A percentile compares a stretch with the other conserved stretches of the same genome.
These are phyloP conservation scores for Leptographium procerum DNA, from an alignment of 2,329 filamentous ascomycete genomes.

Conservation along the genomic window DNA sequence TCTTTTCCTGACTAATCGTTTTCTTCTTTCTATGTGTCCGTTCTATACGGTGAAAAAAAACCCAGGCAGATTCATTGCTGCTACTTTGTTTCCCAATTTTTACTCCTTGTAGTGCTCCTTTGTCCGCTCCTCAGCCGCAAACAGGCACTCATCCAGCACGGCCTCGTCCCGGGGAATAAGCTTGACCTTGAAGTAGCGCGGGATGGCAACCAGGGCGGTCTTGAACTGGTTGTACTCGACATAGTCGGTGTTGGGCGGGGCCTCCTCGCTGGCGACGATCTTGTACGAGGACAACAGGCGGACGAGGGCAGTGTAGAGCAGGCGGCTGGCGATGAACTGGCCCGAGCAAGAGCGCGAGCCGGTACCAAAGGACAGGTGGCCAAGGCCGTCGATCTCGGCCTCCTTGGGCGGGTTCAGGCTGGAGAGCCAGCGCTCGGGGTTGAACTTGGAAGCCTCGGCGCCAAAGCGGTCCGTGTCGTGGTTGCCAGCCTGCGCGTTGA, in stretches of 20 bases:
- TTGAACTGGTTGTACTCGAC: constrained; percentile 13
- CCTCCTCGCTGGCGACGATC: constrained; percentile 50
- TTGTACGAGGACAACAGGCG: constrained; percentile 27
- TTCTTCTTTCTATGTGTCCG: too few species aligned
- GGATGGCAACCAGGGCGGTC: constrained; percentile 11
- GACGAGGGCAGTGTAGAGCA: constrained; percentile 49
- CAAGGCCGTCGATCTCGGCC: constrained; percentile 31
- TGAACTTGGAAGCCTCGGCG: constrained; percentile 43
- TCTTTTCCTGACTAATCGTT: too few species aligned
- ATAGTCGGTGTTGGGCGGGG: constrained; percentile 35
- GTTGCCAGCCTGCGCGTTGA: constrained; percentile 65
- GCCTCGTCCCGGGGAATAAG: constrained; percentile 8
- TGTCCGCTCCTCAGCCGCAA: constrained; percentile 6
- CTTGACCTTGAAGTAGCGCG: constrained; percentile 11
- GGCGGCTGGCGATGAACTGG: constrained; percentile 50
- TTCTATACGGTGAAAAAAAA: too few species aligned
- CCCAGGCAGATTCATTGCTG: too few species aligned
- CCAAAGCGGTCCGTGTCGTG: constrained; percentile 61
- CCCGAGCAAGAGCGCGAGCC: constrained; percentile 54
- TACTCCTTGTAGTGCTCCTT: constrained; percentile 11
- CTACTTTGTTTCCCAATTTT: neutral
- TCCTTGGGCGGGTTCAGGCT: constrained; percentile 7
- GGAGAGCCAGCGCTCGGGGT: constrained; percentile 57
- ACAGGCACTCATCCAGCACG: constrained; percentile 4
- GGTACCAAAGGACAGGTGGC: constrained; percentile 51